These are phyloP conservation scores for Iberis pinnata DNA, from an alignment of 345 rosid genomes.

Conservation along the genomic window DNA sequence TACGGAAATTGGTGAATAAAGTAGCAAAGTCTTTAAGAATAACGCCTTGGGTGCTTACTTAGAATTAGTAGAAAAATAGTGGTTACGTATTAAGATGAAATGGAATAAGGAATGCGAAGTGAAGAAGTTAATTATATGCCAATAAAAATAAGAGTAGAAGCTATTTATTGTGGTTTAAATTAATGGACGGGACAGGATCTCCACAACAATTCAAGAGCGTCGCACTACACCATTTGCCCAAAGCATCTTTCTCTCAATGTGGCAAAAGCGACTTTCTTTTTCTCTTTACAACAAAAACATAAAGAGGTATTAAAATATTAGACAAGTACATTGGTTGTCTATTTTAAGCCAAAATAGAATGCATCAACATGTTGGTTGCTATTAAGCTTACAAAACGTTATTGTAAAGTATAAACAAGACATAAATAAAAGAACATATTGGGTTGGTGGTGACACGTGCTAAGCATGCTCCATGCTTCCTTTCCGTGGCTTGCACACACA, in stretches of 20 bases:
- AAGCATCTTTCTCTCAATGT: neutral
- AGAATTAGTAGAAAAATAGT: neutral
- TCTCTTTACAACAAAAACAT: no score
- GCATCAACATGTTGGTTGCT: neutral
- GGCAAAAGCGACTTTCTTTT: neutral
- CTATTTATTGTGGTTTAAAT: neutral
- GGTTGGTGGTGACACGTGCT: slow-evolving; percentile 22
- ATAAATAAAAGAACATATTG: slow-evolving; percentile 3
- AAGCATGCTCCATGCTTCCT: slow-evolving; percentile 22
- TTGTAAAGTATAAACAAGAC: neutral
- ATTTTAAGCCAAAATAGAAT: no score
- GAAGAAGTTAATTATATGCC: slow-evolving; percentile 14
- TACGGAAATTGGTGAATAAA: slow-evolving; percentile 11
- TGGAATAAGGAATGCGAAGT: slow-evolving; percentile 1
- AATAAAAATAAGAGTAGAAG: neutral
- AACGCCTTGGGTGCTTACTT: neutral
- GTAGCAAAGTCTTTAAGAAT: neutral
- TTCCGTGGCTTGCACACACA: slow-evolving; percentile 1
- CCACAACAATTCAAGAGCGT: slow-evolving; percentile 12
- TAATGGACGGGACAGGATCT: slow-evolving; percentile 3
- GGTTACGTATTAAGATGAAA: slow-evolving; percentile 1
- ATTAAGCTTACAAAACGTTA: neutral
- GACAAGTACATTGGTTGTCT: no score
- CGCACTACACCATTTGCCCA: slow-evolving; percentile 5
- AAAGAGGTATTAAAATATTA: no score